Conservation (phyloP, 202 grass and related monocot genomes). For the Schoenoplectus tabernaemontani region DNA sequence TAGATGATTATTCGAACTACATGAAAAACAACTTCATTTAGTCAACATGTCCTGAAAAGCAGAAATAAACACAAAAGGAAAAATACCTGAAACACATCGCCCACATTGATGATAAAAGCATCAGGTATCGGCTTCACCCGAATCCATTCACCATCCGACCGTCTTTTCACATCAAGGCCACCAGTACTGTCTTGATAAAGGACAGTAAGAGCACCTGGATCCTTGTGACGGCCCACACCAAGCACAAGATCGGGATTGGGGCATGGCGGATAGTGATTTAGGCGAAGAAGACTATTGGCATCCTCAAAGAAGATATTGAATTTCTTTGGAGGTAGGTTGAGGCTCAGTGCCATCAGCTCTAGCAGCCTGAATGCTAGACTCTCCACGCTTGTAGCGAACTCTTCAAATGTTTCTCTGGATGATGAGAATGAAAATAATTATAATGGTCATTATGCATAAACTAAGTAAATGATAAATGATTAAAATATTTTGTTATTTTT, state of each 20-base stretch:
- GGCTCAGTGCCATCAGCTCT: slow-evolving; percentile 67
- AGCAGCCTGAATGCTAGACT: slow-evolving; percentile 50
- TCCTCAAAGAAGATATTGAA: slow-evolving; percentile 58
- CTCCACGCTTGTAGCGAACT: slow-evolving; percentile 34
- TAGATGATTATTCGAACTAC: not conserved
- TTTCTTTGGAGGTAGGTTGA: slow-evolving; percentile 39
- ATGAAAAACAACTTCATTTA: not conserved
- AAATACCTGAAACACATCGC: slow-evolving; percentile 52
- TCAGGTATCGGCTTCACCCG: slow-evolving; percentile 47
- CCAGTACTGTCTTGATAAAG: slow-evolving; percentile 73
- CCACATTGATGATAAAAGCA: slow-evolving; percentile 69
- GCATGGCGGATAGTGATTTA: slow-evolving; percentile 82
- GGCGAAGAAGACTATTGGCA: slow-evolving; percentile 46
- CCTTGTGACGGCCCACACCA: slow-evolving; percentile 91
- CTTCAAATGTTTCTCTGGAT: slow-evolving; percentile 41
- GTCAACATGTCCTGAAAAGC: not conserved
- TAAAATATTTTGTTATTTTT: not conserved
- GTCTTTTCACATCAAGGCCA: slow-evolving; percentile 64
- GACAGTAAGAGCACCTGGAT: slow-evolving; percentile 57
- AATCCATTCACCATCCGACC: slow-evolving; percentile 60
- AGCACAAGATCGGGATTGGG: slow-evolving; percentile 65
- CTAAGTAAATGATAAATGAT: not conserved
- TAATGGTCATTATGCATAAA: not conserved
- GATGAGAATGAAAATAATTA: not conserved
- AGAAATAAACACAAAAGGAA: not conserved